These are phyloP conservation scores for Crinitomyces ghanaensis DNA, from an alignment of 805 yeast species.

Conservation along the genomic window DNA sequence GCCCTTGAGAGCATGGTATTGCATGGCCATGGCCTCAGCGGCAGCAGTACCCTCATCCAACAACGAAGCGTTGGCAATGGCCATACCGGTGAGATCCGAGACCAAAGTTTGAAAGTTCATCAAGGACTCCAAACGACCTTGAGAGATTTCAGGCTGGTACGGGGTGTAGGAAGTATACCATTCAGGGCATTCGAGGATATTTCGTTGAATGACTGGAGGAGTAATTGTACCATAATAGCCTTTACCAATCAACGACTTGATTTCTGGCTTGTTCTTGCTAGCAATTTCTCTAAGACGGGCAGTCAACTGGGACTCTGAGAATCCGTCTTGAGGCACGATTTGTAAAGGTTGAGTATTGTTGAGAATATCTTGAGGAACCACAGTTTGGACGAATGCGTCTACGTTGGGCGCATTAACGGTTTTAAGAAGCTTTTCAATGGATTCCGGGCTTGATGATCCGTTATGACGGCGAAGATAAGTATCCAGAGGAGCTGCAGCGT, in stretches of 20 bases:
- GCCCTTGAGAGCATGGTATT: slow-evolving; percentile 54
- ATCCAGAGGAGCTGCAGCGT: slow-evolving; percentile 54
- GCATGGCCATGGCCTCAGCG: slow-evolving; percentile 92
- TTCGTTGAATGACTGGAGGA: slow-evolving; percentile 90
- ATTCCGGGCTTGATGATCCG: slow-evolving; percentile 56
- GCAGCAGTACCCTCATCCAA: slow-evolving; percentile 97
- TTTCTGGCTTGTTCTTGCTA: slow-evolving; percentile 57
- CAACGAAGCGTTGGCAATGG: slow-evolving; percentile 89
- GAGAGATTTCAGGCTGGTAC: slow-evolving; percentile 95
- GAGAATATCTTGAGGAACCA: slow-evolving; percentile 69
- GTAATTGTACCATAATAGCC: slow-evolving; percentile 86
- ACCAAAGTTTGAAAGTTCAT: slow-evolving; percentile 90
- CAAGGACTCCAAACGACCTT: slow-evolving; percentile 85
- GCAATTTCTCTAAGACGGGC: slow-evolving; percentile 60
- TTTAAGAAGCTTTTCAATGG: slow-evolving; percentile 55
- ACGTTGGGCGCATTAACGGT: slow-evolving; percentile 55
- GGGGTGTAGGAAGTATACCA: slow-evolving; percentile 99
- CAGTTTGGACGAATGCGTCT: slow-evolving; percentile 55
- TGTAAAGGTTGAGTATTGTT: slow-evolving; percentile 54
- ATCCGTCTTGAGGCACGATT: slow-evolving; percentile 63
- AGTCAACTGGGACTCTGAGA: slow-evolving; percentile 70
- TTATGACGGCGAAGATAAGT: slow-evolving; percentile 84
- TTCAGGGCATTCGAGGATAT: slow-evolving; percentile 84
- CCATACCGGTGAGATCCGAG: slow-evolving; percentile 82
- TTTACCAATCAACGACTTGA: slow-evolving; percentile 75